Conservation (phyloP, 2,329 filamentous ascomycete species). For the Incumbomyces lentus region DNA sequence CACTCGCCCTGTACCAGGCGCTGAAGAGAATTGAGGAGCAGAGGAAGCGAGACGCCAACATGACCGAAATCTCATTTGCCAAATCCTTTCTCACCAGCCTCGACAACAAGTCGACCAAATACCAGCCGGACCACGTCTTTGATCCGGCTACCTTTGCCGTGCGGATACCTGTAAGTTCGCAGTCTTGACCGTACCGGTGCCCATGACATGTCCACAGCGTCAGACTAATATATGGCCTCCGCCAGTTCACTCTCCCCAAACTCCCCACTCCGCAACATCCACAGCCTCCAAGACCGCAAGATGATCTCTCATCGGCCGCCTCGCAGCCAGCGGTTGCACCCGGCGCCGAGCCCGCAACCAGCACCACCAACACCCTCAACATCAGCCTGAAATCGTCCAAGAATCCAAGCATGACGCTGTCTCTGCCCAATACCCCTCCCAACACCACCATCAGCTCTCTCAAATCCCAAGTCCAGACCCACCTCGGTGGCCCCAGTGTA, state of each 20-base stretch:
- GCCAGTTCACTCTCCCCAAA: slow-evolving; percentile 38
- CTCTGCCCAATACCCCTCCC: slow-evolving; percentile 49
- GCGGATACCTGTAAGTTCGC: slow-evolving; percentile 57
- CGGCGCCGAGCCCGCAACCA: slow-evolving; percentile 12
- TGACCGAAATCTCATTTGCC: slow-evolving; percentile 79
- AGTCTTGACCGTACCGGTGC: background rate
- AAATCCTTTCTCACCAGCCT: slow-evolving; percentile 72
- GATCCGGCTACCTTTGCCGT: slow-evolving; percentile 69
- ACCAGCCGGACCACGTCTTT: slow-evolving; percentile 83
- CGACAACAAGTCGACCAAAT: slow-evolving; percentile 67
- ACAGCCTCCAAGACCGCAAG: slow-evolving; percentile 31
- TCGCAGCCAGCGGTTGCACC: slow-evolving; percentile 13
- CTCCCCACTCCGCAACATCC: slow-evolving; percentile 33
- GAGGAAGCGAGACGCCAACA: slow-evolving; percentile 39
- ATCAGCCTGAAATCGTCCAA: slow-evolving; percentile 66
- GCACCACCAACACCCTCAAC: slow-evolving; percentile 25
- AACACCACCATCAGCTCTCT: slow-evolving; percentile 70
- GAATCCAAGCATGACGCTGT: slow-evolving; percentile 59
- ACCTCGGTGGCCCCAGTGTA: slow-evolving; percentile 38
- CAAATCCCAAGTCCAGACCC: slow-evolving; percentile 56
- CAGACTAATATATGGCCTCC: background rate
- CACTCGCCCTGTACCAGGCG: slow-evolving; percentile 30
- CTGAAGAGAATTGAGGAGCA: slow-evolving; percentile 35
- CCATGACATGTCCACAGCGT: too few species aligned
- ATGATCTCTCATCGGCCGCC: slow-evolving; percentile 18